Evolutionary conservation across 2,329 filamentous ascomycete genomes (phyloP).

Genomic region (Albophoma yamanashiensis): DNA sequence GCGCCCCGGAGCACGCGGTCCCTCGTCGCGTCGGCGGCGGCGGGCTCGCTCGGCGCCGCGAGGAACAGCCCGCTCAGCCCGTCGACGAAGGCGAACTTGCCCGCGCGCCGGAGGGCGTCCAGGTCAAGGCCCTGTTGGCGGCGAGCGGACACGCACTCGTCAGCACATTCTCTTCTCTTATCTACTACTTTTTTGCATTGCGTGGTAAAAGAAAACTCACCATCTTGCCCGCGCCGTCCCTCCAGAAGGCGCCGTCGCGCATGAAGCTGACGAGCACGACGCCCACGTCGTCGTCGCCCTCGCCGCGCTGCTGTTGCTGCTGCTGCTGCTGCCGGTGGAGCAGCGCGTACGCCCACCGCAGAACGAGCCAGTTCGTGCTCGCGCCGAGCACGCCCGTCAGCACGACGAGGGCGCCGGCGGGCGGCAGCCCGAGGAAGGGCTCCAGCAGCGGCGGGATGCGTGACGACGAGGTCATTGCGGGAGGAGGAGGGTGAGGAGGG

Average conservation of each 20-base stretch:
- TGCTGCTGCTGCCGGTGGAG: slow-evolving; percentile 14
- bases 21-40: background rate
- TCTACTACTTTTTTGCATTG: too few species aligned
- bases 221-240: slow-evolving; percentile 54
- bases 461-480: slow-evolving; percentile 14
- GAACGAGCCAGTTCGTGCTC: slow-evolving; percentile 54
- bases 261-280: slow-evolving; percentile 79
- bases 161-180: too few species aligned
- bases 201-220: too few species aligned
- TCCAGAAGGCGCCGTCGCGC: slow-evolving; percentile 71
- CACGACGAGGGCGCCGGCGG: slow-evolving; percentile 49
- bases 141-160: too few species aligned
- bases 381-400: slow-evolving; percentile 58
- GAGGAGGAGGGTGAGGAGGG: too few species aligned
- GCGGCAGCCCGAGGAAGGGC: slow-evolving; percentile 49
- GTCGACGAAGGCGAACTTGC: slow-evolving; percentile 64
- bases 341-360: slow-evolving; percentile 42
- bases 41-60: slow-evolving; percentile 3
- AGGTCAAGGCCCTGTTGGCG: slow-evolving; percentile 73
- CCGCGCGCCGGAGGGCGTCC: slow-evolving; percentile 42
- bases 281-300: slow-evolving; percentile 22
- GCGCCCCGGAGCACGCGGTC: slow-evolving; percentile 18
- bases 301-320: slow-evolving; percentile 9
- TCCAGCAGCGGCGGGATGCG: slow-evolving; percentile 52
- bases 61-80: slow-evolving; percentile 55